Evolutionary conservation across 495 filamentous ascomycete species (phyloP), one percentile per base, ranked within the genome.

Genomic region (Cenococcum geophilum): DNA sequence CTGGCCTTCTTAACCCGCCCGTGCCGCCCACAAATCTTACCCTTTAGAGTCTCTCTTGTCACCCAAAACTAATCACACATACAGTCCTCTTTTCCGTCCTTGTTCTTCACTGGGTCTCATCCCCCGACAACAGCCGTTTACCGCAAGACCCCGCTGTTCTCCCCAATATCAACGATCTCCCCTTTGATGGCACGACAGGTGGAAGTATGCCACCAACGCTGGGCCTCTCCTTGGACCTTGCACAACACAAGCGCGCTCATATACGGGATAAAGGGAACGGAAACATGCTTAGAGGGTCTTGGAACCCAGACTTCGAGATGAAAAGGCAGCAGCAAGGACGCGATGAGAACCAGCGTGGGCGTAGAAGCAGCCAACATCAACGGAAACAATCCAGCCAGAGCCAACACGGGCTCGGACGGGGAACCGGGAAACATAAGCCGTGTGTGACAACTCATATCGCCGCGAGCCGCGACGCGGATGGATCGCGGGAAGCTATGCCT

Each of bases 21-120:
- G 12, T 14, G 2, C 40, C 11, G 40, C 40, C 40, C 40, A 6
- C 27, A 32, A 32, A 32, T 32, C 27, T 32, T 32, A 32, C 27
- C 27, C 2, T 32, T 32, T 6, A 32, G 27, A 45, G 40, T 18
- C 4, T 45, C 11, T 18, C 18, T 10, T 18, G 4, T 10, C 40
- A 45, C 4, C 40, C 11, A 14, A 14, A 45, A 45, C 40, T 45
- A 45, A 45, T 18, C 11, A 3, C 11, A 14, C 40, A 45, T 45
- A 14, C 11, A 45, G 40, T 82, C 35, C 75, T 82, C 57, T 81
- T 82, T 73, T 76, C 74, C 45, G 74, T 77, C 34, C 57, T 79
- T 20, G 75, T 80, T 23, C 77, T 82, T 57, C 78, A 81, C 67
- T 82, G 79, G 80, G 72, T 81, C 53, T 80, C 79, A 8, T 75